These are phyloP conservation scores for Agrocybe pediades DNA, from an alignment of 768 basidiomycete species.

Conservation along the genomic window DNA sequence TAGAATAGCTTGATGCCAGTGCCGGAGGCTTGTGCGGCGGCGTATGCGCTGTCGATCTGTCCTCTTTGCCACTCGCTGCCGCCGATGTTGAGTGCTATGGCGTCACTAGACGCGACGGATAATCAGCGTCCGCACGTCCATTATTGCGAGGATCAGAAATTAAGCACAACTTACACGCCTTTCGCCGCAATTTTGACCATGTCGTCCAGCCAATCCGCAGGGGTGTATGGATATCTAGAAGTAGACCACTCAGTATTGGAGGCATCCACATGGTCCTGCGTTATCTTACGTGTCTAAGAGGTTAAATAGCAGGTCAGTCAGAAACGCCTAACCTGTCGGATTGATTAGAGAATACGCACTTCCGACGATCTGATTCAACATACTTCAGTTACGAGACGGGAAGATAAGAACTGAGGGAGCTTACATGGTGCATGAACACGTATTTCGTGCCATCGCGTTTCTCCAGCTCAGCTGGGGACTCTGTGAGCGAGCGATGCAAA, in stretches of 20 bases:
- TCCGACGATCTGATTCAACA: constrained; percentile 12
- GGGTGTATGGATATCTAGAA: constrained; percentile 40
- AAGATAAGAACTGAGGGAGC: constrained; percentile 13
- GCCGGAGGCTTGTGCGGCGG: constrained; percentile 43
- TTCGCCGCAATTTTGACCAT: constrained; percentile 40
- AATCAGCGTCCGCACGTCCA: too few relatives aligned
- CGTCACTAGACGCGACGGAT: constrained; percentile 50
- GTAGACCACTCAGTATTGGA: neutral
- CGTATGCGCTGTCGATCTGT: constrained; percentile 51
- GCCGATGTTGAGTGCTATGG: constrained; percentile 66
- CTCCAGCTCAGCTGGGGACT: constrained; percentile 28
- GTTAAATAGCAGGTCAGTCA: neutral
- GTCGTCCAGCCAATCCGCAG: constrained; percentile 42
- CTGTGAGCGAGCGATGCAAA: constrained; percentile 4
- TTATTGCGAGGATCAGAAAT: too few relatives aligned
- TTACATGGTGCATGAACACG: constrained; percentile 54
- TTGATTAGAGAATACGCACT: constrained; percentile 3
- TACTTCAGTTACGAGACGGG: neutral
- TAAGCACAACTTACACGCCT: constrained; percentile 46
- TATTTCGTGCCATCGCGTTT: constrained; percentile 48
- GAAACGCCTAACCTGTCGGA: neutral
- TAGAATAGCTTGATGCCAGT: constrained; percentile 55
- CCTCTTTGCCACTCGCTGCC: constrained; percentile 50
- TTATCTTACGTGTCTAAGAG: constrained; percentile 42
- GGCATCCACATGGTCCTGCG: neutral